Evolutionary conservation across 495 filamentous ascomycete genomes (phyloP).

Genomic region (Penicillium paradoxum): DNA sequence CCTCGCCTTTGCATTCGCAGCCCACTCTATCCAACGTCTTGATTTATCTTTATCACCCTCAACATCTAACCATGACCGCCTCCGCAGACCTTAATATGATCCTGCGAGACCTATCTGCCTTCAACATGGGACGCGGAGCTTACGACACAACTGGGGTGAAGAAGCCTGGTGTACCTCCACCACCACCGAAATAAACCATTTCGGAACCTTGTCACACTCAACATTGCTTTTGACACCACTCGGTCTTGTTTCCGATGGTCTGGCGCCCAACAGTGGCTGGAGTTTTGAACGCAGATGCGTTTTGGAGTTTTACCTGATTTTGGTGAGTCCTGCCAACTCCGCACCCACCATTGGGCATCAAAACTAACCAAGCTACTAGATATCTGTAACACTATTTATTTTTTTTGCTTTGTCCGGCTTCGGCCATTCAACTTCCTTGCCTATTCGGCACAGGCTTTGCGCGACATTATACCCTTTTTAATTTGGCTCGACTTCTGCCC

Average conservation of each 20-base stretch:
- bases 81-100: constrained; percentile 47
- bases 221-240: constrained; percentile 22
- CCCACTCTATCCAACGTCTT: background rate
- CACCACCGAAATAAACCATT: constrained; percentile 31
- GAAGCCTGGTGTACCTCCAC: constrained; percentile 51
- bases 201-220: constrained; percentile 12
- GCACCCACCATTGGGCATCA: constrained; percentile 15
- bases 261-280: constrained; percentile 24
- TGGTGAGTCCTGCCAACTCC: constrained; percentile 26
- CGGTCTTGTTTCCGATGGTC: constrained; percentile 25
- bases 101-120: constrained; percentile 40
- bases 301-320: constrained; percentile 29
- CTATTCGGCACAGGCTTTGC: constrained; percentile 20
- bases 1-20: constrained; percentile 7
- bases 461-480: constrained; percentile 38
- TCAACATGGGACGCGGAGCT: constrained; percentile 56
- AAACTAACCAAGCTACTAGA: constrained; percentile 23
- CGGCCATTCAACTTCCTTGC: constrained; percentile 14
- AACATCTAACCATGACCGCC: constrained; percentile 31
- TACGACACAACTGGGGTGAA: constrained; percentile 57
- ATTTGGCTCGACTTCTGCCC: constrained; percentile 18
- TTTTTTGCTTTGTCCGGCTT: constrained; percentile 16
- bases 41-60: background rate
- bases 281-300: constrained; percentile 29
- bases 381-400: constrained; percentile 38